A percentile compares a stretch with the other conserved stretches of the same genome.
These are phyloP conservation scores for Elaeis guineensis DNA, from an alignment of 176 grass and related monocot species.

Conservation along the genomic window DNA sequence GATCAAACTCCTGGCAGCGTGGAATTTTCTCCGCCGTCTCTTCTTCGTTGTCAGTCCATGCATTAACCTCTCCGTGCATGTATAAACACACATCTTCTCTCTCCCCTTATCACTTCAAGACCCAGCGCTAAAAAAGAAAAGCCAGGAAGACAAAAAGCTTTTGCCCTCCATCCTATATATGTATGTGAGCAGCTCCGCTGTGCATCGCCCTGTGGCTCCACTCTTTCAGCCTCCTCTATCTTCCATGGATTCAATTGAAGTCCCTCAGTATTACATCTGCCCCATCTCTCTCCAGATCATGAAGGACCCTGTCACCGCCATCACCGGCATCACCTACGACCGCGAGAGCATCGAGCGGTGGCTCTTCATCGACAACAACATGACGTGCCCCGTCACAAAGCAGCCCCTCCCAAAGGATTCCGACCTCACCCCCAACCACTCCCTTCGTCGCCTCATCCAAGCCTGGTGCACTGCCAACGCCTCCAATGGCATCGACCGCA, in stretches of 20 bases:
- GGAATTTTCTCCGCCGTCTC: too few species aligned
- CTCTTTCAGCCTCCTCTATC: too few species aligned
- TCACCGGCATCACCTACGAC: conserved; percentile 65
- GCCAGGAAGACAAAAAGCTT: too few species aligned
- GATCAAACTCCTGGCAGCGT: too few species aligned
- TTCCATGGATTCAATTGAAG: conserved; percentile 14
- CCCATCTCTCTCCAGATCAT: conserved; percentile 52
- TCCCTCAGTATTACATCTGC: conserved; percentile 40
- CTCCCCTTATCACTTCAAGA: too few species aligned
- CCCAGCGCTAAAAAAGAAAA: too few species aligned
- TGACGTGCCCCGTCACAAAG: conserved; percentile 48
- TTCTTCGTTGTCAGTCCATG: too few species aligned
- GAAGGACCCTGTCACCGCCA: conserved; percentile 48
- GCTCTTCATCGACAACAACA: conserved; percentile 35
- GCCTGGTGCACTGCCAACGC: conserved; percentile 4
- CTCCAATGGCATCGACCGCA: background rate
- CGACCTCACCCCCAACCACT: conserved; percentile 58
- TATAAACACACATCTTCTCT: too few species aligned
- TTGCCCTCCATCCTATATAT: too few species aligned
- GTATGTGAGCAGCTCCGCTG: too few species aligned
- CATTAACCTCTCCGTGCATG: too few species aligned
- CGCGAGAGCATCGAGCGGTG: conserved; percentile 50
- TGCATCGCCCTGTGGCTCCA: too few species aligned
- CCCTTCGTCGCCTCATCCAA: conserved; percentile 45
- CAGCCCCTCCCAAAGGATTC: conserved; percentile 20